phyloP scores from a whole-genome alignment of 2,329 filamentous ascomycete species.

The Cryphonectria japonica region DNA sequence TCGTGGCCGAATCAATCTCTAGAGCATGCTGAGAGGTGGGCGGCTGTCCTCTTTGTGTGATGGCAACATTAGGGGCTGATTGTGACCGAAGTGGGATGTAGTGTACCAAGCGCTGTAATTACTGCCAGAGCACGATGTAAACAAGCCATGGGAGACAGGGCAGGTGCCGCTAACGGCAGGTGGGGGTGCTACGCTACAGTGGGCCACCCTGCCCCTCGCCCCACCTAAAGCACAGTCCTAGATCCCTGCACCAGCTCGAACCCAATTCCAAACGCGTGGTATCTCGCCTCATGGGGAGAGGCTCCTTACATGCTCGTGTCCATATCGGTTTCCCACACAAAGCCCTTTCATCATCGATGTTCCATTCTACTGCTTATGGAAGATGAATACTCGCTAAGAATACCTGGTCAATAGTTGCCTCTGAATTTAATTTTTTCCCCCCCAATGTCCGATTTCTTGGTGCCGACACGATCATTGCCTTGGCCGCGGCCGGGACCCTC shows the following conservation, averaged over 20 bases:
- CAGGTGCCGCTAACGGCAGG: background rate
- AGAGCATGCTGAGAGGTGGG: background rate
- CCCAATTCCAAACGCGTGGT: background rate
- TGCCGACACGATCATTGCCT: slow-evolving; percentile 47
- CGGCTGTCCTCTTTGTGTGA: background rate
- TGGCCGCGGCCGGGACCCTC: slow-evolving; percentile 60
- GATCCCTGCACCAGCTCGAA: background rate
- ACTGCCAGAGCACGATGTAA: background rate
- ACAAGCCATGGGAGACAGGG: background rate
- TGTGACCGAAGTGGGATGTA: background rate
- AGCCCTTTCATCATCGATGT: slow-evolving; percentile 36
- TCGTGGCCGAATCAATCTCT: background rate
- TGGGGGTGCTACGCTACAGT: background rate
- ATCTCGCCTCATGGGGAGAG: no score
- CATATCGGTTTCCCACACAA: slow-evolving; percentile 37
- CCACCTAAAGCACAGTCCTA: background rate
- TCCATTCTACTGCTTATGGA: slow-evolving; percentile 39
- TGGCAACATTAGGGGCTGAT: background rate
- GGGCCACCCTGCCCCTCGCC: no score
- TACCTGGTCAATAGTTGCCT: slow-evolving; percentile 41
- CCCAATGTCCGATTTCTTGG: slow-evolving; percentile 47
- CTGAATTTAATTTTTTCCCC: slow-evolving; percentile 41
- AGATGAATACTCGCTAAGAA: slow-evolving; percentile 37
- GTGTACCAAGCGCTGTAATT: background rate
- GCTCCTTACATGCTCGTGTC: slow-evolving; percentile 21